Base-by-base conservation (phyloP, 2,329 filamentous ascomycete species). In the Cadophora sp. region DNA sequence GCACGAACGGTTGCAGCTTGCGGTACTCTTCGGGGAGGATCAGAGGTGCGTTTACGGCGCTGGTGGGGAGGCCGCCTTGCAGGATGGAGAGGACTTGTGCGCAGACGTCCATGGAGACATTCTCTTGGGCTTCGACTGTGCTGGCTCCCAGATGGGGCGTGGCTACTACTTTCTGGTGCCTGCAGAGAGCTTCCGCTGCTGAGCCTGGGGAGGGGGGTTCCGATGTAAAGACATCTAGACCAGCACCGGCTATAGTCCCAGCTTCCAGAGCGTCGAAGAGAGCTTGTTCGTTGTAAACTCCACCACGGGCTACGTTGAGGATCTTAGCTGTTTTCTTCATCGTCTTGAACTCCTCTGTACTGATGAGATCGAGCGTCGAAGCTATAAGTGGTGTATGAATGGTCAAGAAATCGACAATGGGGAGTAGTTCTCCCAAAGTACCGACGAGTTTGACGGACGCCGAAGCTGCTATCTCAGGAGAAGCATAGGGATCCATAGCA, bases 101-200 rank as follows among this genome's bases (percentile, higher is more conserved):
- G 78, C 92, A 95, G 9, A 95, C 92, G 73, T 95, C 92, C 69
- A 94, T 86, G 1, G 90, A 92, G 3, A 94, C 92, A 68, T 94
- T 94, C 75, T 95, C 91, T 77, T 96, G 92, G 0, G 92, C 92
- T 82, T 96, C 92, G 41, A 91, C 85, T 0, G 92, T 96, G 0
- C 89, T 92, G 0, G 92, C 92, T 8, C 92, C 92, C 0, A 96
- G 83, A 77, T 96, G 92, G 0, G 92, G 92, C 8, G 92, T 95
- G 1, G 89, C 89, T 1, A 95, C 88, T 0, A 93, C 91, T 71
- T 87, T 89, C 0, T 89, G 85, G 72, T 95, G 92, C 11, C 82
- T 83, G 65, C 91, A 86, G 9, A 96, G 81, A 53, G 83, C 83
- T 13, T 83, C 84, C 1, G 91, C 90, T 4, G 85, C 81, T 1